phyloP scores from a whole-genome alignment of 257 asterid species.

The Lycium barbarum region DNA sequence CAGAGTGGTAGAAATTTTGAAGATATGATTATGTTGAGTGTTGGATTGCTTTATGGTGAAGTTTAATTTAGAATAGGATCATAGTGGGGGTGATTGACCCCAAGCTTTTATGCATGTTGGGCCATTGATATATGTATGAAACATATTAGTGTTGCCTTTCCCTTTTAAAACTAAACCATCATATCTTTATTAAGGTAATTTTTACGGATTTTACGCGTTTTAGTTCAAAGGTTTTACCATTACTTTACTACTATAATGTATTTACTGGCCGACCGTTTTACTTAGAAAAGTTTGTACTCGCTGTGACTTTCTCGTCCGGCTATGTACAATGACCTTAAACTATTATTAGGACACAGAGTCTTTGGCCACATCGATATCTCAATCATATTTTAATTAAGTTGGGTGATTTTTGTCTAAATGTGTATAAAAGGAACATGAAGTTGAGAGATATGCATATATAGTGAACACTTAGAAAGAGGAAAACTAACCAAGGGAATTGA shows the following conservation, averaged over 20 bases:
- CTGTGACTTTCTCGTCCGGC: neutral
- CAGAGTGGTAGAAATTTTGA: constrained; percentile 28
- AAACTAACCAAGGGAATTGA: neutral
- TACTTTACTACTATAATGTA: neutral
- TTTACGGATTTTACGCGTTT: neutral
- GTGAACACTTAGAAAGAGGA: constrained; percentile 2
- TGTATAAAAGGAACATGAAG: neutral
- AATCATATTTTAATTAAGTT: neutral
- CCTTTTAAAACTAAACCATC: neutral
- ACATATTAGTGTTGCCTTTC: neutral
- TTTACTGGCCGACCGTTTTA: neutral
- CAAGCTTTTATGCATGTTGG: neutral
- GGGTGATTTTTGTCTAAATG: neutral
- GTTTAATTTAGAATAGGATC: constrained; percentile 19
- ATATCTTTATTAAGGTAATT: neutral
- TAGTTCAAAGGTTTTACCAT: neutral
- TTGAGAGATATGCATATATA: too few relatives aligned
- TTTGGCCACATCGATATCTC: neutral
- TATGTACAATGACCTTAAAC: neutral
- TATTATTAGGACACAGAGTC: neutral
- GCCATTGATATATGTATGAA: neutral
- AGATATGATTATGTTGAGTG: constrained; percentile 25
- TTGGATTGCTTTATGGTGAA: constrained; percentile 43
- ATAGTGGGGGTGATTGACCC: neutral
- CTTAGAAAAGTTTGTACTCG: neutral